Evolutionary conservation across 805 yeast species (phyloP), one percentile per base, ranked within the genome.

Genomic region (Torulaspora quercuum): DNA sequence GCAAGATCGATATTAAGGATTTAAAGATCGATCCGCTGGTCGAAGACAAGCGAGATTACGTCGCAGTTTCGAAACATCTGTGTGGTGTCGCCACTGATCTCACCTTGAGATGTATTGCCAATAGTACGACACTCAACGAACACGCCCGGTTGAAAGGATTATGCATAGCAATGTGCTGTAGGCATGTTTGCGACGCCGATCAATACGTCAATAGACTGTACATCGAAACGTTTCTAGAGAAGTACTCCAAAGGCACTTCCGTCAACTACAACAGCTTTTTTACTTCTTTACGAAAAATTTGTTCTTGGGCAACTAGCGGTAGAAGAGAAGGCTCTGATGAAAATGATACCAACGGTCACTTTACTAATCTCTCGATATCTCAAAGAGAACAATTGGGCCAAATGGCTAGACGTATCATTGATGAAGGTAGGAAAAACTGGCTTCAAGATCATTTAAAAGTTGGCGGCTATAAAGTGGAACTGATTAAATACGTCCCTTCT

Each of bases 1-100:
- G 22, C 30, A 76, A 82, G 48, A 74, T 80, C 6, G 97, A 88
- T 56, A 89, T 88, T 39, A 85, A 85, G 59, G 95, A 88, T 51
- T 56, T 88, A 23, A 54, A 68, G 26, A 58, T 85, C 5, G 76
- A 70, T 33, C 53, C 64, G 14, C 67, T 78, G 11, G 42, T 78
- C 0, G 52, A 50, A 4, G 22, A 24, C 11, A 37, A 35, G 12
- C 23, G 20, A 6, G 28, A 28, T 18, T 46, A 44, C 25, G 80
- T 82, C 6, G 86, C 80, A 1, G 75, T 88, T 3, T 87, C 95
- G 4, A 88, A 88, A 57, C 97, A 88, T 63, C 63, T 89, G 22
- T 88, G 97, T 62, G 97, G 97, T 4, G 94, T 83, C 3, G 97
- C 97, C 1, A 89, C 96, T 0, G 97, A 88, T 57, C 64, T 88